phyloP scores from a whole-genome alignment of 305 asterid species.

The Striga hermonthica region DNA sequence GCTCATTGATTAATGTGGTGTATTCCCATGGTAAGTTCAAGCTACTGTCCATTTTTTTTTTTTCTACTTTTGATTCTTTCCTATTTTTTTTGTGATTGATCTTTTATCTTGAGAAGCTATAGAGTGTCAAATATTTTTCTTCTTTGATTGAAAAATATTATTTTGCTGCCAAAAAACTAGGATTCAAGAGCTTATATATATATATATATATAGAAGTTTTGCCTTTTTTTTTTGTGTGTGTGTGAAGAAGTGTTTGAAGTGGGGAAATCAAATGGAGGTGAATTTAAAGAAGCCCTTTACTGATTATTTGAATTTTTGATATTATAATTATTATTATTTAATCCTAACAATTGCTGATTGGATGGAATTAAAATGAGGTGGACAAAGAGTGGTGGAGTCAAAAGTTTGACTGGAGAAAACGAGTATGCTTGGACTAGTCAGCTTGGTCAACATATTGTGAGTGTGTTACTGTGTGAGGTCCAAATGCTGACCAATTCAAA shows the following conservation, averaged over 20 bases:
- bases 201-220: neutral
- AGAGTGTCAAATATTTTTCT: no score
- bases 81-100: neutral
- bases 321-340: neutral
- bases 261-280: constrained; percentile 21
- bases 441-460: constrained; percentile 29
- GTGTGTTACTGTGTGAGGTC: constrained; percentile 25
- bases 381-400: constrained; percentile 32
- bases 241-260: constrained; percentile 14
- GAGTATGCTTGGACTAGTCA: constrained; percentile 49
- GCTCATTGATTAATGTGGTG: constrained; percentile 42
- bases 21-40: constrained; percentile 39
- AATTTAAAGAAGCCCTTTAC: constrained; percentile 25
- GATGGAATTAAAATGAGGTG: constrained; percentile 29
- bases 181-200: neutral
- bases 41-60: constrained; percentile 40
- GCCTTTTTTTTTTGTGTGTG: no score
- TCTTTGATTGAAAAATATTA: no score
- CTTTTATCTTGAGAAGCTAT: neutral
- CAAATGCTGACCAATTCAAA: constrained; percentile 44
- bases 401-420: constrained; percentile 60
- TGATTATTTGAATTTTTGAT: neutral
- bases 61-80: neutral
- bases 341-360: constrained; percentile 8
- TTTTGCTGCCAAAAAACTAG: constrained; percentile 8